phyloP scores from a whole-genome alignment of 202 grass and related monocot species.

The Setaria italica region DNA sequence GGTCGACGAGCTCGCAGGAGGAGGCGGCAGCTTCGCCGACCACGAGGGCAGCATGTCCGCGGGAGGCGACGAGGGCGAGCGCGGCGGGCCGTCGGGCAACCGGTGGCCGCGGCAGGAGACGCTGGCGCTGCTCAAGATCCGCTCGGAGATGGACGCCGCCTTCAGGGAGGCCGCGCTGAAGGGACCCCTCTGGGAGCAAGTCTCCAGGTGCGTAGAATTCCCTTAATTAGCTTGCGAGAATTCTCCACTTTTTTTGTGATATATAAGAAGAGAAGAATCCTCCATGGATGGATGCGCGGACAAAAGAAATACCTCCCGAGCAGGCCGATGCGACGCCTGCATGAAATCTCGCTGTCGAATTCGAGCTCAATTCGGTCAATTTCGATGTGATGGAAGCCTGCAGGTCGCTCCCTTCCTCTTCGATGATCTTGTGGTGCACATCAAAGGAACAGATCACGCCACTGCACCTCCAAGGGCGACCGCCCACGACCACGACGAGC shows the following conservation, averaged over 20 bases:
- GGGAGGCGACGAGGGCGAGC: conserved; percentile 60
- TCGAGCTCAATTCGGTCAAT: conserved; percentile 24
- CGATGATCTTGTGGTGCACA: not conserved
- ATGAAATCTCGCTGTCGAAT: conserved; percentile 40
- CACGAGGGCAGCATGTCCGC: conserved; percentile 42
- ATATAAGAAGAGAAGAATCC: not conserved
- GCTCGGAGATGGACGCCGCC: conserved; percentile 88
- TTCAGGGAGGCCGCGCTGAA: conserved; percentile 90
- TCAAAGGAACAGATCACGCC: not conserved
- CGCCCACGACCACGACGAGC: conserved; percentile 18
- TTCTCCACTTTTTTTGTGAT: no score
- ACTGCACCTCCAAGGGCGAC: not conserved
- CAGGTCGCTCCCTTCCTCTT: not conserved
- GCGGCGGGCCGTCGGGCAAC: conserved; percentile 58
- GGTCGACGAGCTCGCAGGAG: conserved; percentile 43
- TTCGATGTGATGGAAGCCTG: not conserved
- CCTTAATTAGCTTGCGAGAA: no score
- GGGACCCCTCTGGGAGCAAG: conserved; percentile 89
- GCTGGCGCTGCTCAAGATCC: conserved; percentile 89
- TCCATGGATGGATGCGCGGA: not conserved
- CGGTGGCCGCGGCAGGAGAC: conserved; percentile 91
- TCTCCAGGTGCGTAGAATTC: conserved; percentile 58
- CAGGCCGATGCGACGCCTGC: not conserved
- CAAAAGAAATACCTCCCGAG: no score
- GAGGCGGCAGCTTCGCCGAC: conserved; percentile 33